Base-by-base conservation (phyloP, 345 rosid genomes). In the Physaria fendleri region DNA sequence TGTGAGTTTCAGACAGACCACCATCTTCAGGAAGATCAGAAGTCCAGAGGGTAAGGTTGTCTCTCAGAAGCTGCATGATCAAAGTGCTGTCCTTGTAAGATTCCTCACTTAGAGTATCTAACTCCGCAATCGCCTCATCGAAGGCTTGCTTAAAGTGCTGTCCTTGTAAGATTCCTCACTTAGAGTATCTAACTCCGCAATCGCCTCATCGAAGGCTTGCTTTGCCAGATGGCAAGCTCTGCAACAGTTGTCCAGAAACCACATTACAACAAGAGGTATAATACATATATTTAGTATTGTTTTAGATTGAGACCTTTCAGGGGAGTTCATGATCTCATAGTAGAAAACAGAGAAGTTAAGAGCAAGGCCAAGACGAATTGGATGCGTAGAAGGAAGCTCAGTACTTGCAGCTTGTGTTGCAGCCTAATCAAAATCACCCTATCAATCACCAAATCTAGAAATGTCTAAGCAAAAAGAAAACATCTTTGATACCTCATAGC, bases 1-100 rank as follows among this genome's bases (percentile, higher is more conserved):
- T 56, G 29, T 55, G 27, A 32, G 15, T 23, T 37, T 55, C 1
- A 39, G 57, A 70, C 69, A 5, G 66, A 88, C 97, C 97, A 83
- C 95, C 95, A 73, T 93, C 97, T 77, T 93, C 97, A 62, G 99
- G 99, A 78, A 93, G 85, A 77, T 93, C 99, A 62, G 95, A 87
- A 69, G 99, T 93, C 99, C 97, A 93, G 44, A 93, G 89, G 18
- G 99, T 89, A 76, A 93, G 99, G 73, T 93, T 93, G 57, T 93
- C 99, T 83, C 97, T 86, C 35, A 93, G 75, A 56, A 93, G 90
- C 84, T 93, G 99, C 95, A 93, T 93, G 33, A 93, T 93, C 71
- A 93, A 79, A 44, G 99, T 93, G 81, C 99, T 93, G 63, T 93
- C 99, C 74, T 93, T 93, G 83, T 89, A 93, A 1, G 99, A 93